Conservation (phyloP, 306 rosid genomes). For the Echinosophora koreensis region DNA sequence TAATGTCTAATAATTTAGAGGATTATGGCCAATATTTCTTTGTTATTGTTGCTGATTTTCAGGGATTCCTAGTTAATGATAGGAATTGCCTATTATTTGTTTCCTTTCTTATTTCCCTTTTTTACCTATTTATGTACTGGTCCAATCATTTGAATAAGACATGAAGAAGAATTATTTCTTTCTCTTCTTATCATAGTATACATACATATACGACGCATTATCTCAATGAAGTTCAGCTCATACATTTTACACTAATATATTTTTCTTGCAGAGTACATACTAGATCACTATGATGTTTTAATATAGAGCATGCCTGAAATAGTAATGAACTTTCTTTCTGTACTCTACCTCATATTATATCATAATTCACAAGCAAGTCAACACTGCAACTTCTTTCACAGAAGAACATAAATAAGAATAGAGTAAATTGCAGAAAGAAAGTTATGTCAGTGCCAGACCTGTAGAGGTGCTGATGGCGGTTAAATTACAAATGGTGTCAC, state of each 20-base stretch:
- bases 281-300: slow-evolving; percentile 5
- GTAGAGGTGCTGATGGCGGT: slow-evolving; percentile 79
- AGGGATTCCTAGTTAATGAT: too few relatives aligned
- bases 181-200: too few relatives aligned
- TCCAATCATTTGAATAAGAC: too few relatives aligned
- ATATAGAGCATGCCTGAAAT: background rate
- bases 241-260: background rate
- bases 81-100: too few relatives aligned
- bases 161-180: too few relatives aligned
- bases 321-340: slow-evolving; percentile 21
- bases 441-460: slow-evolving; percentile 6
- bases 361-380: slow-evolving; percentile 26
- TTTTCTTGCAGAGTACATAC: background rate
- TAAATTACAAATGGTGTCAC: slow-evolving; percentile 85
- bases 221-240: background rate
- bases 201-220: too few relatives aligned
- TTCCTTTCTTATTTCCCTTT: too few relatives aligned
- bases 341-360: background rate
- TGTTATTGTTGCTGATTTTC: too few relatives aligned
- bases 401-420: slow-evolving; percentile 3
- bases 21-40: too few relatives aligned
- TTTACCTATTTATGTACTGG: too few relatives aligned
- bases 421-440: slow-evolving; percentile 21
- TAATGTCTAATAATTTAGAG: too few relatives aligned
- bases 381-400: slow-evolving; percentile 35